Percentiles rank a stretch among this genome's conserved stretches.
These are phyloP conservation scores for Dactylis glomerata DNA, from an alignment of 176 grass and related monocot species.

Conservation along the genomic window DNA sequence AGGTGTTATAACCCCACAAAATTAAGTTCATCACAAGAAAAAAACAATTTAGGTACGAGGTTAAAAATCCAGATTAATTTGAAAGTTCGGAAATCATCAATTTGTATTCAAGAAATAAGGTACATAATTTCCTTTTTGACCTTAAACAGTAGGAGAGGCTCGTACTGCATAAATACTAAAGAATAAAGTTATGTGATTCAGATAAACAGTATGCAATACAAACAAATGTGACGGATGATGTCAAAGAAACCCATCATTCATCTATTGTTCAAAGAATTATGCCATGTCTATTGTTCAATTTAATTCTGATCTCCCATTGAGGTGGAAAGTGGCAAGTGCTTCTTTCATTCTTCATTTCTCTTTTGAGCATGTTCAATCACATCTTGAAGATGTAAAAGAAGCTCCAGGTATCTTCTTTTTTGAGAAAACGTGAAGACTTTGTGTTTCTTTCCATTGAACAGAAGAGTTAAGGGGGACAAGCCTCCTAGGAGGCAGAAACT, in stretches of 20 bases:
- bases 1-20: background rate
- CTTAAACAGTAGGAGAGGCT: background rate
- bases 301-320: background rate
- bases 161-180: background rate
- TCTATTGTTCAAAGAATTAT: background rate
- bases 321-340: background rate
- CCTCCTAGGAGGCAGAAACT: too few species aligned
- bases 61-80: background rate
- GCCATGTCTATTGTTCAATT: background rate
- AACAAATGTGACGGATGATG: background rate
- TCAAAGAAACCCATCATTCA: background rate
- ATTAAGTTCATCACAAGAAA: background rate
- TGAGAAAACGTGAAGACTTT: too few species aligned
- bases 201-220: background rate
- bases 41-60: background rate
- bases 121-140: background rate
- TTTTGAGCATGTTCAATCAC: background rate
- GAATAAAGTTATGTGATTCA: background rate
- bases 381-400: background rate
- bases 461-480: too few species aligned
- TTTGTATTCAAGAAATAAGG: background rate
- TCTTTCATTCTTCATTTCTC: background rate
- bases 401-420: background rate
- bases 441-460: too few species aligned
- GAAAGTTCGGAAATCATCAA: background rate